These are phyloP conservation scores for Cutaneotrichosporon cutaneum DNA, from an alignment of 1,284 basidiomycete genomes.

Conservation along the genomic window DNA sequence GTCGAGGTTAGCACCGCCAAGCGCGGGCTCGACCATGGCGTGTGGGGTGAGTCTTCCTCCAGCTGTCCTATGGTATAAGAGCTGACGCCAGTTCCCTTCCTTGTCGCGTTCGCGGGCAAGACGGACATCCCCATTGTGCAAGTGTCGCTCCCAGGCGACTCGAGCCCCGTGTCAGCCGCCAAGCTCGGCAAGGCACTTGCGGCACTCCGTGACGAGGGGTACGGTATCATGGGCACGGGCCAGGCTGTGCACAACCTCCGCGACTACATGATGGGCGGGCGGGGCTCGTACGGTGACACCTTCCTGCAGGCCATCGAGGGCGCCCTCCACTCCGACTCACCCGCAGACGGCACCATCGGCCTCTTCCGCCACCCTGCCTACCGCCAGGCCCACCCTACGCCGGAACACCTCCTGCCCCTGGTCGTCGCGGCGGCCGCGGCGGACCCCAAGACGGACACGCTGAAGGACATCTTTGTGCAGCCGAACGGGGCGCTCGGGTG, in stretches of 20 bases:
- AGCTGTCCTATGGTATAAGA: slow-evolving; percentile 36
- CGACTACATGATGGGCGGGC: slow-evolving; percentile 37
- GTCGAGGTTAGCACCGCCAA: slow-evolving; percentile 31
- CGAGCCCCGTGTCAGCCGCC: slow-evolving; percentile 40
- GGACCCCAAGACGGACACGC: slow-evolving; percentile 24
- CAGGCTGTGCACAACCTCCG: slow-evolving; percentile 52
- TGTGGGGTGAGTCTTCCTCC: slow-evolving; percentile 50
- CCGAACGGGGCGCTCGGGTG: slow-evolving; percentile 44
- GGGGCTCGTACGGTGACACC: slow-evolving; percentile 15
- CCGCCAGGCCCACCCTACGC: slow-evolving; percentile 47
- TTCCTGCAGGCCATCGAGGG: slow-evolving; percentile 34
- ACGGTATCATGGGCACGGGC: slow-evolving; percentile 46
- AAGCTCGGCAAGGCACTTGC: slow-evolving; percentile 53
- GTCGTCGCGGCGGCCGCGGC: slow-evolving; percentile 42
- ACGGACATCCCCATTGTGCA: slow-evolving; percentile 52
- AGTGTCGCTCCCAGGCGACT: slow-evolving; percentile 52
- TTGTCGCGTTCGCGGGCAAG: slow-evolving; percentile 47
- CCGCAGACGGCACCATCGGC: slow-evolving; percentile 24
- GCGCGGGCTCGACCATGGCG: slow-evolving; percentile 55
- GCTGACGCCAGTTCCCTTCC: slow-evolving; percentile 54
- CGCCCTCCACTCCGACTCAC: slow-evolving; percentile 27
- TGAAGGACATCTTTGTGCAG: slow-evolving; percentile 38
- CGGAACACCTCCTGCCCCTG: slow-evolving; percentile 50
- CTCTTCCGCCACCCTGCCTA: slow-evolving; percentile 41
- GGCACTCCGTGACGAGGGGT: slow-evolving; percentile 43